Evolutionary conservation across 2,329 filamentous ascomycete genomes (phyloP), one percentile per base, ranked within the genome.

Genomic region (Penicillium sp.): DNA sequence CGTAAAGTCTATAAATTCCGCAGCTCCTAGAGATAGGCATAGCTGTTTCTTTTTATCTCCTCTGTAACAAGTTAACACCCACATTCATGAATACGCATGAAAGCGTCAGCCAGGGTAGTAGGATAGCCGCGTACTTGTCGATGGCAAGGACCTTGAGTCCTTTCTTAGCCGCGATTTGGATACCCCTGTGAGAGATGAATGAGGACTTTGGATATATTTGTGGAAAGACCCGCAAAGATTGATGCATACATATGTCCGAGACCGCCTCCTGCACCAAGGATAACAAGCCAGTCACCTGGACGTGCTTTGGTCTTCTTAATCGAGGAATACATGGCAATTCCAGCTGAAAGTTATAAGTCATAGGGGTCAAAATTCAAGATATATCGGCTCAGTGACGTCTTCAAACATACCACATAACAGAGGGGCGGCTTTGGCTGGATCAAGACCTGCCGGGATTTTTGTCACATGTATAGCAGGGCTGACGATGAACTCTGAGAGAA

Each of bases 281-380:
- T 52, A 15, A 59, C 60, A 26, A 68, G 51, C 56, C 60, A 68
- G 27, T 67, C 55, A 10, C 63, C 64, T 0, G 56, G 52, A 14
- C 53, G 52, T 17, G 63, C 50, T 27, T 57, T 65, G 4, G 63
- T 60, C 38, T 67, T 67, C 48, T 57, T 59, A 11, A 68, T 63
- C 1, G 64, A 65, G 8, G 62, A 67, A 36, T 66, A 67, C 58
- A 65, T 65, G 1, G 64, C 60, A 31, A 68, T 62, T 4, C 64
- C 64, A 20, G 64, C 64, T 65, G 27, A 3, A 40, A 0, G 17
- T 11, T 5, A 28, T 53, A 16, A 45, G 41, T 8, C 9, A 14
- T 29, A 13, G 0, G n/a, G n/a, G n/a, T n/a, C 21, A 7, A 23
- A 23, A 7, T 23, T 7, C 7, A 23, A 23, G 21, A 7, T 23